Evolutionary conservation across 108 stramenopile genomes (phyloP), one percentile per base, ranked within the genome.

Genomic region (Epithemia pelagica): DNA sequence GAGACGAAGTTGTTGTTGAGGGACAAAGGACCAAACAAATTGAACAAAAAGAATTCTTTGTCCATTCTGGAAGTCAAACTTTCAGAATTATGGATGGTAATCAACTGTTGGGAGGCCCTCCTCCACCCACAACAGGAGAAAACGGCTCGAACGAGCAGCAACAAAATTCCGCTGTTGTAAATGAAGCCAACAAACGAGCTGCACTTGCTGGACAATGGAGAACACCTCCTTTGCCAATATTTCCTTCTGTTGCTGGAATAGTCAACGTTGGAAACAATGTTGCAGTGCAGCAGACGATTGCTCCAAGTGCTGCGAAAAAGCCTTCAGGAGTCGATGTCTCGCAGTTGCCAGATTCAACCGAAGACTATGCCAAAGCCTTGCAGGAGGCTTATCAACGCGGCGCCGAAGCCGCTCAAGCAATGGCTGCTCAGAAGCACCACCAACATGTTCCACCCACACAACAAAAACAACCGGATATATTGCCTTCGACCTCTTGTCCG

Each of bases 201-300:
- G 92, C 92, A n/a, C 68, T 87, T 58, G 77, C 80, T 0, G 92
- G 92, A 31, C 89, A 94, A 70, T 94, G 92, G 92, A 72, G 78
- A 29, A 94, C 92, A 0, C 92, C 92, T 25, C 92, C 92, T 52
- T 58, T 87, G 55, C 87, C 85, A 18, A 74, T 74, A 23, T 89
- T 86, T 70, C 74, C 82, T 33, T 31, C 67, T 2, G 5, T 31
- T 8, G 21, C 30, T 18, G 23, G 25, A 18, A 58, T 58, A 21
- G 7, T 18, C 21, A n/a, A 21, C n/a, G 18, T 61, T 61, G 30
- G 21, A 8, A n/a, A 61, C 21, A 28, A 64, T 25, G 37, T 46
- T 46, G 10, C 5, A 46, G 5, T 15, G 37, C 66, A 57, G 21
- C 59, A 32, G 20, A n/a, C 54, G 37, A 15, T 46, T 46, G 10